These are phyloP conservation scores for Beauveria rudraprayagi DNA, from an alignment of 2,329 filamentous ascomycete genomes.

Conservation along the genomic window DNA sequence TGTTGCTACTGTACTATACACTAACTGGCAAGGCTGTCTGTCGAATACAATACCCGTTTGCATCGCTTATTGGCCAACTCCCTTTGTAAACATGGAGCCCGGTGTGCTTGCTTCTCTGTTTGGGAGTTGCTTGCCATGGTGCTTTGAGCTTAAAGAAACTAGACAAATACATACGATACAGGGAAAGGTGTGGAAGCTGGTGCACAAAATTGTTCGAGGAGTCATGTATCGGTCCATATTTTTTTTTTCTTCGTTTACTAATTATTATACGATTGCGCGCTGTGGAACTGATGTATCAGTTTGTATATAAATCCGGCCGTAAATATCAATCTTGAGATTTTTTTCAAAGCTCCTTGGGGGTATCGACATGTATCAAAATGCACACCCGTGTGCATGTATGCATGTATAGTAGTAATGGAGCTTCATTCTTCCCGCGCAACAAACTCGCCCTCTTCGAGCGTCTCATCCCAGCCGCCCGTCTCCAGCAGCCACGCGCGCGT, in stretches of 20 bases:
- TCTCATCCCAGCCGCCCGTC: conserved; percentile 84
- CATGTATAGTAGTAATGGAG: not conserved
- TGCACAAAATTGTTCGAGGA: not conserved
- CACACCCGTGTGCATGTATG: not conserved
- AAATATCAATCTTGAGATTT: not conserved
- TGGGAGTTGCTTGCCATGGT: too few relatives aligned
- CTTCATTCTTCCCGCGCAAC: conserved; percentile 28
- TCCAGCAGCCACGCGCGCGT: conserved; percentile 66
- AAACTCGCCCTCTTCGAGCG: conserved; percentile 51
- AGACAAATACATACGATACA: not conserved
- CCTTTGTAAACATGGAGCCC: not conserved
- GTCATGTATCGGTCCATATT: not conserved
- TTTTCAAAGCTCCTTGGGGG: conserved; percentile 18
- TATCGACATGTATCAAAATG: conserved; percentile 19
- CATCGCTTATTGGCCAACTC: not conserved
- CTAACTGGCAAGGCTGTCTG: not conserved
- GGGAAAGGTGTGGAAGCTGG: conserved; percentile 1
- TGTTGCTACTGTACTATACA: conserved; percentile 6
- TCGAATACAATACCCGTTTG: conserved; percentile 3
- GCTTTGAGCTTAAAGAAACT: too few relatives aligned
- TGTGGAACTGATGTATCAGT: not conserved
- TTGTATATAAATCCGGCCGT: conserved; percentile 2
- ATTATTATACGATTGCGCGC: not conserved
- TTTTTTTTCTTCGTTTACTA: not conserved
- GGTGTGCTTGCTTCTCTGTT: not conserved